These are phyloP conservation scores for Penicillium lagena DNA, from an alignment of 495 filamentous ascomycete species.

Conservation along the genomic window DNA sequence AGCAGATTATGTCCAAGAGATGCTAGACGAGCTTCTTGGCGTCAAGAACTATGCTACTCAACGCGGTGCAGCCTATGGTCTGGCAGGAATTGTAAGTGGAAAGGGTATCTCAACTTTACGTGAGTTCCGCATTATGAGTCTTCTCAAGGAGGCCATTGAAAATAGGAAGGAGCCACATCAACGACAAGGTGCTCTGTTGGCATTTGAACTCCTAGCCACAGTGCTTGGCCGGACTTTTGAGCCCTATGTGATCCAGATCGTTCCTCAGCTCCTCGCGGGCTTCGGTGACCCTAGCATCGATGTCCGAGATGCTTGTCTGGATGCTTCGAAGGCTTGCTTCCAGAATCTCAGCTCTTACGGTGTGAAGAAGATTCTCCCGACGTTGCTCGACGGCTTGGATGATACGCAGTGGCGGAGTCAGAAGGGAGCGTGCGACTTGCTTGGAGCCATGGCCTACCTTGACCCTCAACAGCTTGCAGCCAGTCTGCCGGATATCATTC, in stretches of 20 bases:
- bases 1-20: constrained; percentile 69
- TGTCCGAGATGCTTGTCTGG: constrained; percentile 86
- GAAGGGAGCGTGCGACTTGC: constrained; percentile 91
- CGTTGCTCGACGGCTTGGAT: constrained; percentile 84
- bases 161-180: constrained; percentile 89
- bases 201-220: constrained; percentile 81
- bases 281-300: constrained; percentile 86
- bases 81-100: constrained; percentile 84
- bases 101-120: constrained; percentile 75
- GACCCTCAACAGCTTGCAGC: constrained; percentile 89
- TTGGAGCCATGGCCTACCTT: constrained; percentile 97
- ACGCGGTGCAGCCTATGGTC: constrained; percentile 88
- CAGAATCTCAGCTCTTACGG: constrained; percentile 88
- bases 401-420: constrained; percentile 97
- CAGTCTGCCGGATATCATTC: constrained; percentile 93
- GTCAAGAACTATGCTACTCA: constrained; percentile 86
- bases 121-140: constrained; percentile 79
- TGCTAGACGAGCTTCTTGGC: constrained; percentile 71
- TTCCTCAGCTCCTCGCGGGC: constrained; percentile 79
- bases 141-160: constrained; percentile 69
- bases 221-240: constrained; percentile 86
- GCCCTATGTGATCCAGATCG: constrained; percentile 91
- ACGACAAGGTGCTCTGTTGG: constrained; percentile 81
- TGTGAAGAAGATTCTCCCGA: constrained; percentile 89
- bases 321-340: constrained; percentile 92